Evolutionary conservation across 2,329 filamentous ascomycete species (phyloP).

Genomic region (Escovopsis weberi): DNA sequence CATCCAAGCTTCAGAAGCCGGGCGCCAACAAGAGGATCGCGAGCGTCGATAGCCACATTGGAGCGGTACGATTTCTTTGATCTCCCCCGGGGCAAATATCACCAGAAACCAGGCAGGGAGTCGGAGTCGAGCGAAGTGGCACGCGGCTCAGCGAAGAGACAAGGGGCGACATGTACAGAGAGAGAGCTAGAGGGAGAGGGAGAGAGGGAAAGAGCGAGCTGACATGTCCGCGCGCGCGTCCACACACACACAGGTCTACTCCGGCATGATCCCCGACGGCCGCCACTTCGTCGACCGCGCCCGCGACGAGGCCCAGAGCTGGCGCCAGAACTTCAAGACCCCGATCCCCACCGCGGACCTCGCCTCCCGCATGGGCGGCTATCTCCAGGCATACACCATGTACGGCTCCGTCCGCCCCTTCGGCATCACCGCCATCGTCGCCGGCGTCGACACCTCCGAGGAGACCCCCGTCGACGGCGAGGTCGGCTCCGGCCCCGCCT

Average conservation of each 20-base stretch:
- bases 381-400: conserved; percentile 93
- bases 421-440: conserved; percentile 87
- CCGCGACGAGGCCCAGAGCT: conserved; percentile 81
- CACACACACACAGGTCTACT: conserved; percentile 53
- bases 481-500: conserved; percentile 65
- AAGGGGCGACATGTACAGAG: background rate
- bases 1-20: conserved; percentile 88
- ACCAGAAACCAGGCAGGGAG: background rate
- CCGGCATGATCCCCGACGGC: conserved; percentile 87
- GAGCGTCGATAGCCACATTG: conserved; percentile 84
- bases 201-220: conserved; percentile 3
- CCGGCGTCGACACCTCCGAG: conserved; percentile 80
- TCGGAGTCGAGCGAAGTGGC: too few species aligned
- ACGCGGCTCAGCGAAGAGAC: too few species aligned
- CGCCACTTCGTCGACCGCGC: conserved; percentile 90
- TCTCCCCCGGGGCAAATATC: background rate
- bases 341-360: conserved; percentile 83
- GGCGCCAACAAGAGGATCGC: conserved; percentile 96
- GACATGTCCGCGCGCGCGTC: background rate
- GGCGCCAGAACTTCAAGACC: conserved; percentile 87
- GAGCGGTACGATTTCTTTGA: conserved; percentile 53
- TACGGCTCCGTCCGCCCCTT: conserved; percentile 96
- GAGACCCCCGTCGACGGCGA: conserved; percentile 80
- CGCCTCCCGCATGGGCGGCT: conserved; percentile 84
- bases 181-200: background rate